Percentiles rank a stretch among this genome's conserved stretches.
phyloP scores from a whole-genome alignment of 2,329 filamentous ascomycete genomes.

The Fusarium palustre region DNA sequence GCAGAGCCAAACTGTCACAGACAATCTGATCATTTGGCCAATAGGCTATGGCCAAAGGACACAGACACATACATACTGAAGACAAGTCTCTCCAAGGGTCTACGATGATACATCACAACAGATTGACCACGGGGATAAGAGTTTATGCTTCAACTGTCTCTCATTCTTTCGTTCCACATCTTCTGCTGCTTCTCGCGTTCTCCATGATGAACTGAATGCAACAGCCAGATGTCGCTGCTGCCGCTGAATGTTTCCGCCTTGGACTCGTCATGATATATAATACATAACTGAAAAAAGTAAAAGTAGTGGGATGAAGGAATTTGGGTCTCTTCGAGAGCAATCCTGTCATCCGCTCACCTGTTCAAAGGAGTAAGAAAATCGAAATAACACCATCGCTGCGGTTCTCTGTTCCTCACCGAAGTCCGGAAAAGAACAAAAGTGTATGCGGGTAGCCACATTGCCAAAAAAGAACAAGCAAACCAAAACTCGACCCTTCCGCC shows the following conservation, averaged over 20 bases:
- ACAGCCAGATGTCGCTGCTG: constrained; percentile 12
- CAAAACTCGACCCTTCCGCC: constrained; percentile 20
- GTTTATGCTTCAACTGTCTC: constrained; percentile 8
- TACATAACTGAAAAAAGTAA: constrained; percentile 27
- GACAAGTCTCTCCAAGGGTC: neutral
- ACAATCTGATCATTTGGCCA: neutral
- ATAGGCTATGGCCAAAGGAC: neutral
- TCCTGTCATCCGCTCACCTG: constrained; percentile 25
- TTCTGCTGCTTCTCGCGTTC: constrained; percentile 21
- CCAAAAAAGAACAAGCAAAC: constrained; percentile 31
- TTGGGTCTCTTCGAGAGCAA: constrained; percentile 24
- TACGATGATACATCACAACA: neutral
- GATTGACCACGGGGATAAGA: neutral
- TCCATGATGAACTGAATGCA: constrained; percentile 32
- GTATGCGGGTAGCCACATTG: constrained; percentile 34
- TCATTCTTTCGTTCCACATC: constrained; percentile 29
- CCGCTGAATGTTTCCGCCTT: constrained; percentile 9
- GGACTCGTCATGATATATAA: constrained; percentile 38
- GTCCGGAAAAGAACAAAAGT: constrained; percentile 33
- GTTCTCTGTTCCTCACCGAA: constrained; percentile 28
- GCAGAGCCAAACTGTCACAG: neutral
- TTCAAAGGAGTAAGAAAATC: constrained; percentile 16
- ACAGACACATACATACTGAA: neutral
- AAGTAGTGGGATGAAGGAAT: constrained; percentile 21
- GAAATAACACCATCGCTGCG: constrained; percentile 35